Conservation (phyloP, 768 basidiomycete species). For the Krasilnikovozyma curviuscula region DNA sequence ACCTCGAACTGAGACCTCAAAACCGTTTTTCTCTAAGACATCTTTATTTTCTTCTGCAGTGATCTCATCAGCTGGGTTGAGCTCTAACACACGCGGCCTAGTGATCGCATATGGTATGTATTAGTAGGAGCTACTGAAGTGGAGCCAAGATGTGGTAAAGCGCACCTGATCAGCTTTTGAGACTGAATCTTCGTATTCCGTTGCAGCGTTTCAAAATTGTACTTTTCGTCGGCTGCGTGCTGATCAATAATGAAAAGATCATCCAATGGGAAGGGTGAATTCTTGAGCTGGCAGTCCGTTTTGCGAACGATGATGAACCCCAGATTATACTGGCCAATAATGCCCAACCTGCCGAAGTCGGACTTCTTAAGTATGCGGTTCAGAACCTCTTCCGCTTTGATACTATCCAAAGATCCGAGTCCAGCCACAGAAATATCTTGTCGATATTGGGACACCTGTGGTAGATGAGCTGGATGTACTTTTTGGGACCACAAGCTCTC, state of each 20-base stretch:
- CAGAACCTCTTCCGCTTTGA: conserved; percentile 43
- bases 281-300: conserved; percentile 14
- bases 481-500: no score
- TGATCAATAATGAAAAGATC: conserved; percentile 68
- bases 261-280: conserved; percentile 33
- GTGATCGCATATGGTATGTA: not conserved
- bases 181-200: conserved; percentile 72
- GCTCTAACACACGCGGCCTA: conserved; percentile 57
- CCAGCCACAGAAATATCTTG: conserved; percentile 18
- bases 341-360: conserved; percentile 66
- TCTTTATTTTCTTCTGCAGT: conserved; percentile 69
- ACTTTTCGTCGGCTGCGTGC: conserved; percentile 60
- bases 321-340: conserved; percentile 86
- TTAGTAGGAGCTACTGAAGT: no score
- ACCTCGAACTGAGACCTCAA: conserved; percentile 45
- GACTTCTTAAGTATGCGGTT: conserved; percentile 66
- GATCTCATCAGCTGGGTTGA: conserved; percentile 79
- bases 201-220: conserved; percentile 89
- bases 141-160: not conserved
- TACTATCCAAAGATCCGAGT: no score
- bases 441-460: not conserved
- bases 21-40: conserved; percentile 69
- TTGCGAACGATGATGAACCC: conserved; percentile 80
- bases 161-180: conserved; percentile 63
- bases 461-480: not conserved